Conservation (phyloP, 176 grass and related monocot genomes). For the Carex myosuroides region DNA sequence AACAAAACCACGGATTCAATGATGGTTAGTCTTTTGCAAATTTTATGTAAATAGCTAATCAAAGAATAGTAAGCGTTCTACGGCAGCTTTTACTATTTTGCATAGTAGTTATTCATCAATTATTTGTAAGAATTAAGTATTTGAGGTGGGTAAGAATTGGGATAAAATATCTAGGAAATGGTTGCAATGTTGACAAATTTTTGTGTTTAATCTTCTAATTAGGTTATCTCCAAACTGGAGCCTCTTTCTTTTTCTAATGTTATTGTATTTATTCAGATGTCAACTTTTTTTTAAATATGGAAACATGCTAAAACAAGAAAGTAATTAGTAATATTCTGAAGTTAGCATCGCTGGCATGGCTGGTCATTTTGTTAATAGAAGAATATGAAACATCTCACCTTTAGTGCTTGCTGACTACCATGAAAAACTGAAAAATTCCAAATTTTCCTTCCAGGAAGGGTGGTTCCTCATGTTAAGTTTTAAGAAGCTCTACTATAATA, state of each 20-base stretch:
- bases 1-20: slow-evolving; percentile 3
- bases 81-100: not conserved
- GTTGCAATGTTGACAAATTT: not conserved
- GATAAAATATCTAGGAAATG: not conserved
- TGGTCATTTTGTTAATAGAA: not conserved
- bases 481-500: not conserved
- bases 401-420: not conserved
- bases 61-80: not conserved
- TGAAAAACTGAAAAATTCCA: not conserved
- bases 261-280: not conserved
- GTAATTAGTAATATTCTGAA: not conserved
- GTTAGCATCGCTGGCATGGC: not conserved
- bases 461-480: not conserved
- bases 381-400: not conserved
- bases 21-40: slow-evolving; percentile 3
- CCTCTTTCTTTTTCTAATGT: not conserved
- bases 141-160: not conserved
- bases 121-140: not conserved
- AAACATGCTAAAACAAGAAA: not conserved
- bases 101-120: not conserved
- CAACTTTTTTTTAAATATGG: not conserved
- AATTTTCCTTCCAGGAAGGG: not conserved
- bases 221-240: not conserved
- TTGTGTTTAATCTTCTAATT: not conserved
- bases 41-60: slow-evolving; percentile 6